Percentiles rank a stretch among this genome's conserved stretches.
These are phyloP conservation scores for Penicillium sp. DNA, from an alignment of 2,329 filamentous ascomycete genomes.

Conservation along the genomic window DNA sequence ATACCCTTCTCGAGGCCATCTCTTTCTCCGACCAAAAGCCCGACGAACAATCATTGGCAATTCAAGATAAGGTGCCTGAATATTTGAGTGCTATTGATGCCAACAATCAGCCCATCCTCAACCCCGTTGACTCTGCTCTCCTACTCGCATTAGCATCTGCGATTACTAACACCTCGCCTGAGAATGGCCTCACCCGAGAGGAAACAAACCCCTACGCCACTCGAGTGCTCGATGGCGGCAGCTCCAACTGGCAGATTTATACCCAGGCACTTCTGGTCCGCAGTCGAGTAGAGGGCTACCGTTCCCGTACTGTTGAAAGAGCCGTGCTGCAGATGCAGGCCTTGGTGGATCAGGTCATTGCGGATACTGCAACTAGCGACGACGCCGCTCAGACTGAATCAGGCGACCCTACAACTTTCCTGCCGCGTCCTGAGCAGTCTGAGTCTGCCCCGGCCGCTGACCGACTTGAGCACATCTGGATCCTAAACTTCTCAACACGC, in stretches of 20 bases:
- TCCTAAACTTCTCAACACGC: conserved; percentile 75
- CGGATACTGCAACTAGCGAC: conserved; percentile 64
- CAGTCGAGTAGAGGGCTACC: conserved; percentile 84
- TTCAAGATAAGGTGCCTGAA: conserved; percentile 55
- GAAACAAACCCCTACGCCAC: conserved; percentile 89
- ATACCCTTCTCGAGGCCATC: conserved; percentile 86
- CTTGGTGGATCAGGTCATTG: conserved; percentile 90
- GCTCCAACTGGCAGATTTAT: conserved; percentile 97
- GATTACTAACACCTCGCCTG: conserved; percentile 81
- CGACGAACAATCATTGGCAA: conserved; percentile 43
- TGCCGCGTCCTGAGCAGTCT: conserved; percentile 69
- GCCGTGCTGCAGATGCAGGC: conserved; percentile 91
- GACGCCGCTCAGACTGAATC: conserved; percentile 33
- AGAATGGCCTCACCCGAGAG: conserved; percentile 83
- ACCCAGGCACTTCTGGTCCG: conserved; percentile 88
- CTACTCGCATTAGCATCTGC: conserved; percentile 77
- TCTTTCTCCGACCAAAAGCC: conserved; percentile 62
- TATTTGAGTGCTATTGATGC: conserved; percentile 66
- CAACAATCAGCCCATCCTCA: conserved; percentile 75
- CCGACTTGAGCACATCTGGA: conserved; percentile 78
- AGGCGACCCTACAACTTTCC: conserved; percentile 67
- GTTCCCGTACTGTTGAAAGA: conserved; percentile 81
- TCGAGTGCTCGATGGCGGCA: conserved; percentile 80
- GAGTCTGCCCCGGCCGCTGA: conserved; percentile 73
- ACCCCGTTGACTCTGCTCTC: conserved; percentile 83